Conservation (phyloP, 2,329 filamentous ascomycete genomes). For the Westerdykella sp. region DNA sequence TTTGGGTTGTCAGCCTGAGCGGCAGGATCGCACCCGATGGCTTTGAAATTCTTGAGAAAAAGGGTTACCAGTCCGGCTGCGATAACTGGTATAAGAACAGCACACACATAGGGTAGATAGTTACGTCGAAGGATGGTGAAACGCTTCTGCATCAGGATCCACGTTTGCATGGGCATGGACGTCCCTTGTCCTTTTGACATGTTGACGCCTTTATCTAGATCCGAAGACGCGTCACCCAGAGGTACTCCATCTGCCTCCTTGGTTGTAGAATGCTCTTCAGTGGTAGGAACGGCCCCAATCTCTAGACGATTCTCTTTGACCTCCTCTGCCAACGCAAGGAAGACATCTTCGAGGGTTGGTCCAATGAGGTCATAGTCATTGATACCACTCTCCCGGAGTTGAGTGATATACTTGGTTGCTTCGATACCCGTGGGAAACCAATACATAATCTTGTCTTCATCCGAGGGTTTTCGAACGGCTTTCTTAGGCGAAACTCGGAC, state of each 20-base stretch:
- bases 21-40: slow-evolving; percentile 44
- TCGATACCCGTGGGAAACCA: slow-evolving; percentile 62
- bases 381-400: slow-evolving; percentile 61
- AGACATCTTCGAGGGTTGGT: slow-evolving; percentile 89
- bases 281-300: slow-evolving; percentile 11
- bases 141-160: slow-evolving; percentile 72
- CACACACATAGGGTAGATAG: slow-evolving; percentile 67
- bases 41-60: slow-evolving; percentile 57
- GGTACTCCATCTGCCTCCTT: slow-evolving; percentile 16
- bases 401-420: slow-evolving; percentile 64
- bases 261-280: slow-evolving; percentile 8
- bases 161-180: slow-evolving; percentile 62
- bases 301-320: slow-evolving; percentile 50
- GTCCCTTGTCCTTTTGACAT: slow-evolving; percentile 65
- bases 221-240: slow-evolving; percentile 24
- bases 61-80: slow-evolving; percentile 73
- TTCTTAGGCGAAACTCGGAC: slow-evolving; percentile 43
- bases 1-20: slow-evolving; percentile 28
- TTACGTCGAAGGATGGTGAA: slow-evolving; percentile 71
- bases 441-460: slow-evolving; percentile 66
- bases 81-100: slow-evolving; percentile 70
- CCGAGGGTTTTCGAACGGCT: slow-evolving; percentile 39
- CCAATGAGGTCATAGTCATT: slow-evolving; percentile 79
- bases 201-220: slow-evolving; percentile 27
- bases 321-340: slow-evolving; percentile 79